Base-by-base conservation (phyloP, 352 stramenopile species). In the Globisporangium irregulare region DNA sequence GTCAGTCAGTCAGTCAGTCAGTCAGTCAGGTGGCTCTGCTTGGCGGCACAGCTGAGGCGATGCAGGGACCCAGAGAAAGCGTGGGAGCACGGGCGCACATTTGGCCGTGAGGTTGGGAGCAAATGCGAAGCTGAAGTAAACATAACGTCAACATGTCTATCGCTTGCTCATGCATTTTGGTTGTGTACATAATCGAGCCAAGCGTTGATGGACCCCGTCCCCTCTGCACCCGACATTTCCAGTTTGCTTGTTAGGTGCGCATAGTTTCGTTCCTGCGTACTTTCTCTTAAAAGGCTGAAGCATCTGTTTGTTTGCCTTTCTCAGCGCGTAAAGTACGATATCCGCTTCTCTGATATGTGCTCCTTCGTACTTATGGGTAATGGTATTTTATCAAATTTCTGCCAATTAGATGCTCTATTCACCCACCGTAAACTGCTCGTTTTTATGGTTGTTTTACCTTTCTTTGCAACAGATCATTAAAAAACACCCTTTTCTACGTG, bases 221-320 rank as follows among this genome's bases (percentile, higher is more conserved):
- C 56, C 56, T 62, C 32, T 61, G 32, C 56, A 62, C 56, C 56
- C 32, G 29, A 62, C 56, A 62, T 62, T 60, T 59, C 29, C 51
- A 57, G n/a, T 4, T 14, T 27, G 50, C 14, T 3, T 3, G 15
- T 32, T 18, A 56, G 14, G 50, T 56, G 10, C 50, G 50, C 50
- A 27, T 56, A 22, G 24, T 24, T 24, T 27, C 20, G 4, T 22
- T 56, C n/a, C 5, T 56, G 50, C 20, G 50, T 29, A 27, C 50
- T 18, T 56, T 7, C 18, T 24, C 10, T 18, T 29, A 6, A 18
- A 27, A 18, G 9, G 22, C 9, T 2, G 24, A 55, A 14, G 3
- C 48, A 2, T 12, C n/a, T 27, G 8, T 27, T 18, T 56, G 8
- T 27, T 48, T 32, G 50, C 24, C 22, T 56, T 24, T 27, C 50